Evolutionary conservation across 805 yeast genomes (phyloP).

Genomic region (Metschnikowia orientalis): DNA sequence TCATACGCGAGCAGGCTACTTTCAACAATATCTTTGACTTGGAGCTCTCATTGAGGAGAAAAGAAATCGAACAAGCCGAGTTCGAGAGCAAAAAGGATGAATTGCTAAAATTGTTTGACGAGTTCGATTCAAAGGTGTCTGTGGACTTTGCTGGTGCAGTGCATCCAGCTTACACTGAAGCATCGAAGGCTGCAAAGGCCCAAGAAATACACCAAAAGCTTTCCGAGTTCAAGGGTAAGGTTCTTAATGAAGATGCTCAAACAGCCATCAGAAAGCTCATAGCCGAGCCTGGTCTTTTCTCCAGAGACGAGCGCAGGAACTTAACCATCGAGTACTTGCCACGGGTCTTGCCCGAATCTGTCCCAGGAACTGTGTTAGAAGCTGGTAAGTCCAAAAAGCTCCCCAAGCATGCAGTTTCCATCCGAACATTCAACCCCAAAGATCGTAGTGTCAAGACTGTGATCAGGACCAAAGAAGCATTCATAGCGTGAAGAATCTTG

Average conservation of each 20-base stretch:
- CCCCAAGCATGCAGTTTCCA: constrained; percentile 46
- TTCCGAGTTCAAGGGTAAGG: constrained; percentile 20
- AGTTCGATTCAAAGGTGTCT: constrained; percentile 39
- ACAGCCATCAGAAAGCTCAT: constrained; percentile 42
- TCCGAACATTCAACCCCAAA: constrained; percentile 59
- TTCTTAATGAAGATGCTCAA: constrained; percentile 35
- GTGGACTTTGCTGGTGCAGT: constrained; percentile 45
- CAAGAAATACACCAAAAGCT: constrained; percentile 20
- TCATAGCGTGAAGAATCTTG: constrained; percentile 17
- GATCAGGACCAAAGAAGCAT: constrained; percentile 52
- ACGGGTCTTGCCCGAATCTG: constrained; percentile 49
- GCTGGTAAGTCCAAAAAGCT: constrained; percentile 36
- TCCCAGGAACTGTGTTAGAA: constrained; percentile 37
- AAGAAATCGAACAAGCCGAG: constrained; percentile 31
- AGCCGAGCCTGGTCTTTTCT: constrained; percentile 37
- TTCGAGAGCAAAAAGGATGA: constrained; percentile 17
- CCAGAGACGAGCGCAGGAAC: constrained; percentile 28
- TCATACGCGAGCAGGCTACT: constrained; percentile 58
- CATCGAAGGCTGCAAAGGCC: constrained; percentile 22
- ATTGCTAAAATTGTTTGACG: constrained; percentile 35
- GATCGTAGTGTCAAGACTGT: constrained; percentile 49
- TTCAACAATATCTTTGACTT: constrained; percentile 44
- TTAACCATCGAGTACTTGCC: constrained; percentile 52
- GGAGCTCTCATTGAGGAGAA: constrained; percentile 36
- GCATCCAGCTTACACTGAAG: constrained; percentile 33